Base-by-base conservation (phyloP, 371 early-diverging fungal genomes). In the Umbelopsis sp. region DNA sequence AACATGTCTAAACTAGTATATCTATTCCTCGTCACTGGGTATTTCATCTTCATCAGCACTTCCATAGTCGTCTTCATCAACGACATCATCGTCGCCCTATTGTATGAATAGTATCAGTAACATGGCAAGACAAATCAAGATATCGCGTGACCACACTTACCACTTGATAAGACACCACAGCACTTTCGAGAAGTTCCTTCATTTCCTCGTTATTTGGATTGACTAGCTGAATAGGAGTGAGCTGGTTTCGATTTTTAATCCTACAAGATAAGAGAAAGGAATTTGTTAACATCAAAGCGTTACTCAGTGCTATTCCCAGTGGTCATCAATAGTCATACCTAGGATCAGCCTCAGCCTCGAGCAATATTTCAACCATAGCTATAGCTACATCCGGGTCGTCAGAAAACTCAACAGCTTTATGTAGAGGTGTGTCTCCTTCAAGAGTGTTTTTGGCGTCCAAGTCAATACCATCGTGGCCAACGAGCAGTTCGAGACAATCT, bases 361-460 rank as follows among this genome's bases (percentile, higher is more conserved):
- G 44, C 24, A 91, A 74, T 41, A 80, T 65, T 68, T 83, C 80
- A 10, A 83, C 86, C 73, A 89, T 88, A 2, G 75, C 79, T 3
- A 89, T 65, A 5, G 87, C 88, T 14, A 73, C 69, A 25, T 85
- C 86, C 0, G 81, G 77, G 66, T 83, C 83, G 22, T 86, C 87
- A 9, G 72, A 53, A 65, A 86, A 85, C 46, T 72, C 76, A 29
- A 86, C 86, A 25, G 89, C 92, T 45, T 85, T 79, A 74, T 90
- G 90, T 7, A 91, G 77, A 16, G 92, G 89, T 10, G 92, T 89
- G 50, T 90, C 80, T 44, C 81, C 80, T 53, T 85, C 84, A 38
- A 81, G 65, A 11, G 72, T 70, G 70, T 90, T 86, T 51, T 75
- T 72, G 14, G 70, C 65, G 67, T 90, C 87, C 29, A 81, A 65